Percentiles rank a stretch among this genome's conserved stretches.
phyloP scores from a whole-genome alignment of 2,329 filamentous ascomycete species.

The Macroventuria anomochaeta region DNA sequence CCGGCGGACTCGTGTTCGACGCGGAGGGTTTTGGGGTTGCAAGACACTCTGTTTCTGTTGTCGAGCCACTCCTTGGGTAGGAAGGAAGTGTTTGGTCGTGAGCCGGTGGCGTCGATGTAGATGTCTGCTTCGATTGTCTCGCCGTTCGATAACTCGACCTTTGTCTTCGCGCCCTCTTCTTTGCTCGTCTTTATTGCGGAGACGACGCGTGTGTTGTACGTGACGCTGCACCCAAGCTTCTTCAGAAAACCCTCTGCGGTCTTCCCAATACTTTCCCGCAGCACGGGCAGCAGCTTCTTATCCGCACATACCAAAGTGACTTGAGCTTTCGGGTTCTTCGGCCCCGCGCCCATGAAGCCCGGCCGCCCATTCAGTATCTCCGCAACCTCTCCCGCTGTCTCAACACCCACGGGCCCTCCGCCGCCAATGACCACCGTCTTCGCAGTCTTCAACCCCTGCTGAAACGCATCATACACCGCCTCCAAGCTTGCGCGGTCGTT shows the following conservation, averaged over 20 bases:
- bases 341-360: conserved; percentile 46
- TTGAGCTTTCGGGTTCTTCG: conserved; percentile 48
- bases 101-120: conserved; percentile 62
- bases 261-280: conserved; percentile 52
- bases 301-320: conserved; percentile 56
- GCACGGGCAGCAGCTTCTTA: conserved; percentile 53
- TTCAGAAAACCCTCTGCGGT: conserved; percentile 58
- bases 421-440: conserved; percentile 57
- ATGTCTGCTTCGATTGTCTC: conserved; percentile 58
- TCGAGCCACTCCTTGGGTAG: conserved; percentile 59
- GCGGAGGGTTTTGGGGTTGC: conserved; percentile 57
- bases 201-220: conserved; percentile 49
- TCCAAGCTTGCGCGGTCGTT: conserved; percentile 41
- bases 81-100: conserved; percentile 60
- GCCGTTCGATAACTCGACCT: conserved; percentile 54
- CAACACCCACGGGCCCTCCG: conserved; percentile 58
- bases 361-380: conserved; percentile 51
- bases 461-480: conserved; percentile 46
- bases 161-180: conserved; percentile 54
- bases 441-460: conserved; percentile 47
- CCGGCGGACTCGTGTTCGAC: conserved; percentile 53
- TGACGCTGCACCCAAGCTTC: conserved; percentile 56
- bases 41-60: conserved; percentile 56
- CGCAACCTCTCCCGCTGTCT: conserved; percentile 59
- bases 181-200: conserved; percentile 36